Percentiles rank a stretch among this genome's conserved stretches.
phyloP scores from a whole-genome alignment of 306 rosid species.

The Gillenia trifoliata region DNA sequence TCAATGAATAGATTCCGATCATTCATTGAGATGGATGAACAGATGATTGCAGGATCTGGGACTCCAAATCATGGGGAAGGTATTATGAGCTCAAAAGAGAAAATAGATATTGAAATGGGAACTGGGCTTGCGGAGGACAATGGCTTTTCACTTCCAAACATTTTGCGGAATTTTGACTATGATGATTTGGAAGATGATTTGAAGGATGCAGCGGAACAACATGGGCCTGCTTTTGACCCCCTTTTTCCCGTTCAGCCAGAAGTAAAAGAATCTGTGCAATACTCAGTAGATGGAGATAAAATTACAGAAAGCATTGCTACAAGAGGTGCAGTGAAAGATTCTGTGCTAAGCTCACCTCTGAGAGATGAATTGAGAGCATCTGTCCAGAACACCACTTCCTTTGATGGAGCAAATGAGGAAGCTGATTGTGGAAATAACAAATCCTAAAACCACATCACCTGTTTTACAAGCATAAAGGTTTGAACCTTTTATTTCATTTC shows the following conservation, averaged over 20 bases:
- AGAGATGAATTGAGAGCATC: conserved; percentile 34
- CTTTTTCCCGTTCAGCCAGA: conserved; percentile 44
- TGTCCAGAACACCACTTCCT: conserved; percentile 18
- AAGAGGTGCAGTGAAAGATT: conserved; percentile 31
- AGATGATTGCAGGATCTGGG: conserved; percentile 24
- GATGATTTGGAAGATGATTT: conserved; percentile 40
- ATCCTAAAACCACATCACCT: conserved; percentile 27
- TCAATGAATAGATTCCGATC: conserved; percentile 61
- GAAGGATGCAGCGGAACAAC: conserved; percentile 45
- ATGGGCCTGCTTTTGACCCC: conserved; percentile 39
- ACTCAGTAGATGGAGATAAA: conserved; percentile 33
- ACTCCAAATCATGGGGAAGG: conserved; percentile 41
- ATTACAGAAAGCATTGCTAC: conserved; percentile 17
- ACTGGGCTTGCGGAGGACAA: conserved; percentile 40
- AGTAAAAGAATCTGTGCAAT: conserved; percentile 30
- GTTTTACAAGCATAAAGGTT: conserved; percentile 46
- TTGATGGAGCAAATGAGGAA: conserved; percentile 27
- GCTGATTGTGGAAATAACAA: conserved; percentile 22
- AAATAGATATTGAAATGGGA: conserved; percentile 84
- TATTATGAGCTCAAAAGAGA: conserved; percentile 52
- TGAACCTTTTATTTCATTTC: not conserved
- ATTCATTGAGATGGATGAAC: conserved; percentile 46
- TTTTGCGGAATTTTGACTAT: conserved; percentile 52
- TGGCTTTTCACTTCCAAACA: conserved; percentile 49
- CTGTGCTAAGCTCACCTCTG: conserved; percentile 21